A percentile compares a stretch with the other conserved stretches of the same genome.
phyloP scores from a whole-genome alignment of 371 early-diverging fungal species.

The Zychaea mexicana region DNA sequence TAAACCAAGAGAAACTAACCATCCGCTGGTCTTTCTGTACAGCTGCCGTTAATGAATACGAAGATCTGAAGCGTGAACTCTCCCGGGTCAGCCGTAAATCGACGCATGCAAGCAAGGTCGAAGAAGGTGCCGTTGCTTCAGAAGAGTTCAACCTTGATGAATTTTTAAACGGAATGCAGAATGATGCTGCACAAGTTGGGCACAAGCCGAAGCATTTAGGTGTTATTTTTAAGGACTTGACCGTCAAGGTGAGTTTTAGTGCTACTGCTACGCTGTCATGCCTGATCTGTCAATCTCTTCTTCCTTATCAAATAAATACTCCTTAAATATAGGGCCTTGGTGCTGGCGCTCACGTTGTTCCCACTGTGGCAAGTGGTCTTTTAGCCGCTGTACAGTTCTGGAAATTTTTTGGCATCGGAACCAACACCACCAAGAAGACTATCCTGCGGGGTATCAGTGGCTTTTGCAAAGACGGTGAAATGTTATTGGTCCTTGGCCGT shows the following conservation, averaged over 20 bases:
- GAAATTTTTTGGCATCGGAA: constrained; percentile 29
- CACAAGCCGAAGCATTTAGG: constrained; percentile 42
- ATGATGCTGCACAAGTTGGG: constrained; percentile 18
- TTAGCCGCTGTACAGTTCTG: constrained; percentile 20
- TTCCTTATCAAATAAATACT: background rate
- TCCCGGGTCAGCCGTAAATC: constrained; percentile 9
- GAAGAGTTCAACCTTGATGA: constrained; percentile 41
- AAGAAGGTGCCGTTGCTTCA: constrained; percentile 24
- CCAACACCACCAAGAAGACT: constrained; percentile 17
- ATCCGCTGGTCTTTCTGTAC: constrained; percentile 31
- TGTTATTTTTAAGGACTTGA: constrained; percentile 48
- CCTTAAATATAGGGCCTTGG: constrained; percentile 28
- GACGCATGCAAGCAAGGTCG: constrained; percentile 10
- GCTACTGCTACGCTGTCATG: background rate
- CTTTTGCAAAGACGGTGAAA: constrained; percentile 66
- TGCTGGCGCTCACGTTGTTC: constrained; percentile 42
- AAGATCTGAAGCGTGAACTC: constrained; percentile 19
- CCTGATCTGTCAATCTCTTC: background rate
- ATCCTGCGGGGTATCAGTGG: constrained; percentile 63
- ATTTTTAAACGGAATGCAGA: constrained; percentile 27
- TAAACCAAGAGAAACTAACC: constrained; percentile 69
- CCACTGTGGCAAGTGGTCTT: constrained; percentile 24
- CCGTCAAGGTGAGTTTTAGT: constrained; percentile 24
- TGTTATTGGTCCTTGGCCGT: constrained; percentile 72
- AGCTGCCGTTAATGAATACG: constrained; percentile 22